Conservation (phyloP, 2,329 filamentous ascomycete species). For the Diaporthe destruens region DNA sequence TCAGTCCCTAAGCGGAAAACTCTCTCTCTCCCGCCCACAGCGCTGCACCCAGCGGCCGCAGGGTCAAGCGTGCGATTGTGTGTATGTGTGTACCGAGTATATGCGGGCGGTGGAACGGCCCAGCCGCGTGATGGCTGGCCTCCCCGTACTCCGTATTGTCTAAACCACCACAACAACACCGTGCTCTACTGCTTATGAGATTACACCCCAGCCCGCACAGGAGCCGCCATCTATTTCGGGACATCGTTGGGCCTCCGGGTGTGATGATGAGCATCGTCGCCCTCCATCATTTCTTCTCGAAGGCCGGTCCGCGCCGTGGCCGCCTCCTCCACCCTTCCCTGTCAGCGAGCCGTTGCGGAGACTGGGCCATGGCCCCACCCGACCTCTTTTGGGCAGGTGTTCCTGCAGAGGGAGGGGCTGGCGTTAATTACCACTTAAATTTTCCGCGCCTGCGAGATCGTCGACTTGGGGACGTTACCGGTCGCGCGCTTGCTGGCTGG, state of each 20-base stretch:
- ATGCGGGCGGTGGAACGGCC: slow-evolving; percentile 3
- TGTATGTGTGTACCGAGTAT: background rate
- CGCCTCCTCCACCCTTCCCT: slow-evolving; percentile 30
- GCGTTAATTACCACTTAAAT: slow-evolving; percentile 32
- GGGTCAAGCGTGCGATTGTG: background rate
- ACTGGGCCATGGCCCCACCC: slow-evolving; percentile 18
- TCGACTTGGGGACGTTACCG: slow-evolving; percentile 27
- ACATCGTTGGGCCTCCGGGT: slow-evolving; percentile 5
- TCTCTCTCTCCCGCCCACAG: slow-evolving; percentile 22
- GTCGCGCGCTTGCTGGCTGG: background rate
- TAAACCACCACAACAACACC: slow-evolving; percentile 6
- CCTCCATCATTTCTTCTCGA: slow-evolving; percentile 27
- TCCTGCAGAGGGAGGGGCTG: slow-evolving; percentile 37
- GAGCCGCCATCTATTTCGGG: slow-evolving; percentile 27
- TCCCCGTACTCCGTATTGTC: background rate
- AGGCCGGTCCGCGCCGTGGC: slow-evolving; percentile 32
- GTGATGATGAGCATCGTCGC: slow-evolving; percentile 24
- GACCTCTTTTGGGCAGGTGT: slow-evolving; percentile 33
- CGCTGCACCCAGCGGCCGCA: slow-evolving; percentile 21
- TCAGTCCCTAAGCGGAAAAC: slow-evolving; percentile 34
- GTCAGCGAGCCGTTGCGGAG: slow-evolving; percentile 31
- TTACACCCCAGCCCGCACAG: slow-evolving; percentile 12
- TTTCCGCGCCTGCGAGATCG: slow-evolving; percentile 28
- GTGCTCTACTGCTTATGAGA: slow-evolving; percentile 6
- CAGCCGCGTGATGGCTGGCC: slow-evolving; percentile 19